Evolutionary conservation across 768 basidiomycete genomes (phyloP), one percentile per base, ranked within the genome.

Genomic region (Tremella fuciformis): DNA sequence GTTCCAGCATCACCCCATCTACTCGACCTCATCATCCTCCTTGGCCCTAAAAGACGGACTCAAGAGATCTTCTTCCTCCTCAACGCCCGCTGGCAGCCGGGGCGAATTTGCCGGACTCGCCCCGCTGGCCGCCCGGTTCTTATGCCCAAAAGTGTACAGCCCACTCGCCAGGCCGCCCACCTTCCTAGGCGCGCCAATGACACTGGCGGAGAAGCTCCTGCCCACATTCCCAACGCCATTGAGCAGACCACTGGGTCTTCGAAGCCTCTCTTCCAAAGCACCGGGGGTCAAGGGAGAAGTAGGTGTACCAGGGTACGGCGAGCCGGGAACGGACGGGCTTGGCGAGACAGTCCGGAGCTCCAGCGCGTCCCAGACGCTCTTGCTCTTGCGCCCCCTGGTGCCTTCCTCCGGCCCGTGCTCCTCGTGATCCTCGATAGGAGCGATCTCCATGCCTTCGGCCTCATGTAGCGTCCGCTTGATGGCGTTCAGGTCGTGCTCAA

Each of bases 401-500:
- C 21, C 40, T 6, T 49, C 34, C 19, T 49, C 49, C 11, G 34
- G 26, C n/a, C 55, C 55, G 39, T 54, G 47, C 19, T 50, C 47
- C 37, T 34, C 13, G 29, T 34, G 29, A 34, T 34, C 29, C 11
- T 59, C 58, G 19, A 41, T 26, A 19, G 58, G 38, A 9, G 46
- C 48, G 41, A 58, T 38, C 18, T 52, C 57, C 56, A 62, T 63
- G 3, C 65, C 64, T 46, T 73, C 61, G 15, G 62, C 15, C 22
- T 71, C 68, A 53, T 70, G 66, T 8, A 72, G 53, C 1, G 56
- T 61, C 54, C 55, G 55, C 57, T 76, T 75, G 41, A 76, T 48
- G 18, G 53, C 37, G 8, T 60, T 59, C n/a, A 76, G 56, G 56
- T 76, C 75, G 29, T 53, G 34, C 52, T 75, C 71, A n/a, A 74